These are phyloP conservation scores for Trichoderma gamsii DNA, from an alignment of 495 filamentous ascomycete genomes.

Conservation along the genomic window DNA sequence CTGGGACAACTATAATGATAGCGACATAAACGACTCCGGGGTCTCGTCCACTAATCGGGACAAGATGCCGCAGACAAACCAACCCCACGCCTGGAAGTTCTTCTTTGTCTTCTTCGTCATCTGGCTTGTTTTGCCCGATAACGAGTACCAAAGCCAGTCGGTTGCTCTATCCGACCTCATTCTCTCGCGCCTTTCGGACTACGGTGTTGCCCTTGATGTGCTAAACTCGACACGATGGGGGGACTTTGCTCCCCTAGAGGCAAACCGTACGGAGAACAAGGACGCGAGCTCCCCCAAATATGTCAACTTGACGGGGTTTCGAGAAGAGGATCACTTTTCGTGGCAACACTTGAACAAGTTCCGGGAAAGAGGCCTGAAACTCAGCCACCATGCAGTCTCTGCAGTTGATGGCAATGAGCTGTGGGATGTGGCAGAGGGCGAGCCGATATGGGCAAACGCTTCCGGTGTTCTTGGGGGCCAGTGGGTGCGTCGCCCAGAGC, in stretches of 20 bases:
- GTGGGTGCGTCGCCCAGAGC: slow-evolving; percentile 59
- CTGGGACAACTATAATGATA: neutral
- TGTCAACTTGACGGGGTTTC: slow-evolving; percentile 72
- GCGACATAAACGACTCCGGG: neutral
- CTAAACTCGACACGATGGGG: slow-evolving; percentile 69
- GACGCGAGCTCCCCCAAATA: slow-evolving; percentile 44
- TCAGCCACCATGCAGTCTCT: slow-evolving; percentile 37
- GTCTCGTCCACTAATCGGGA: neutral
- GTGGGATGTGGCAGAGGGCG: slow-evolving; percentile 36
- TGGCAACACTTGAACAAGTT: slow-evolving; percentile 59
- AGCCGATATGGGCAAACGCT: slow-evolving; percentile 68
- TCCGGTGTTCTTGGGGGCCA: slow-evolving; percentile 69
- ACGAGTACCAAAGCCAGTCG: slow-evolving; percentile 1
- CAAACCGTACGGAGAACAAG: slow-evolving; percentile 16
- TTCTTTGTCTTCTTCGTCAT: slow-evolving; percentile 33
- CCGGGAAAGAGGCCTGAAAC: slow-evolving; percentile 37
- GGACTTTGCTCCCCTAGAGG: slow-evolving; percentile 49
- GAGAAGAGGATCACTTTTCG: slow-evolving; percentile 63
- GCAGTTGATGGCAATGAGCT: slow-evolving; percentile 24
- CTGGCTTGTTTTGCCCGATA: slow-evolving; percentile 35
- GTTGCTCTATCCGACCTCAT: slow-evolving; percentile 27
- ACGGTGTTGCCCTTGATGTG: slow-evolving; percentile 55
- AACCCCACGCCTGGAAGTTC: slow-evolving; percentile 35
- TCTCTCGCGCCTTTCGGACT: slow-evolving; percentile 34
- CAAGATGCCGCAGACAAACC: slow-evolving; percentile 32